A percentile compares a stretch with the other conserved stretches of the same genome.
Conservation (phyloP, 345 rosid genomes). For the Eucalyptus melliodora region DNA sequence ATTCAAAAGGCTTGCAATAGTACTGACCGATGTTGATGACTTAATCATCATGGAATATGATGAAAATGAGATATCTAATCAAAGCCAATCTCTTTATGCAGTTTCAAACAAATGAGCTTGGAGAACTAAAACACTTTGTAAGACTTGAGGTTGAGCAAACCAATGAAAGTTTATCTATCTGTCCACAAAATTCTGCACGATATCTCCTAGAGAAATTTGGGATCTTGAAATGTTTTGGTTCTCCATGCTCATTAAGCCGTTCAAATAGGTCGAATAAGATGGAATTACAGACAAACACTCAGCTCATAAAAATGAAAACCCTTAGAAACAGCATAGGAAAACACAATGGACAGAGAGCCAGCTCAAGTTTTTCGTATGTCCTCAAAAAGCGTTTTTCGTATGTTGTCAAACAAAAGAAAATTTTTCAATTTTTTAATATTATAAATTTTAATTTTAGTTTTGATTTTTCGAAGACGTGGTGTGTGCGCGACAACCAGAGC, state of each 20-base stretch:
- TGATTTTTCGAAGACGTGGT: neutral
- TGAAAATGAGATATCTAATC: neutral
- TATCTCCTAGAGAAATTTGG: neutral
- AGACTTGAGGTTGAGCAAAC: neutral
- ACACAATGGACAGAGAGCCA: too few relatives aligned
- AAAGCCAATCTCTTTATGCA: neutral
- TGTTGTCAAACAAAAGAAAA: too few relatives aligned
- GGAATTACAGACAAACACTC: neutral
- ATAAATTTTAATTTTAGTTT: too few relatives aligned
- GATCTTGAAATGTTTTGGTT: neutral
- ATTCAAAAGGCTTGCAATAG: neutral
- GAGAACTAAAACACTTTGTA: neutral
- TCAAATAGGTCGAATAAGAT: rapidly evolving
- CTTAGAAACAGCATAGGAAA: too few relatives aligned
- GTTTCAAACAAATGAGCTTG: neutral
- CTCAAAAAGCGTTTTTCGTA: too few relatives aligned
- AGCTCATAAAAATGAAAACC: neutral
- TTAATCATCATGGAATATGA: neutral
- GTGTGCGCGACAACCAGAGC: neutral
- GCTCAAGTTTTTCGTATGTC: too few relatives aligned
- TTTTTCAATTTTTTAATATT: rapidly evolving
- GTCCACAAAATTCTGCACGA: neutral
- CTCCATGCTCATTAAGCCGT: neutral
- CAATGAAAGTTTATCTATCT: neutral
- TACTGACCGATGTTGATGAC: neutral